Percentiles rank a stretch among this genome's conserved stretches.
Evolutionary conservation across 805 yeast genomes (phyloP).

Genomic region (Candida sphagnicola): DNA sequence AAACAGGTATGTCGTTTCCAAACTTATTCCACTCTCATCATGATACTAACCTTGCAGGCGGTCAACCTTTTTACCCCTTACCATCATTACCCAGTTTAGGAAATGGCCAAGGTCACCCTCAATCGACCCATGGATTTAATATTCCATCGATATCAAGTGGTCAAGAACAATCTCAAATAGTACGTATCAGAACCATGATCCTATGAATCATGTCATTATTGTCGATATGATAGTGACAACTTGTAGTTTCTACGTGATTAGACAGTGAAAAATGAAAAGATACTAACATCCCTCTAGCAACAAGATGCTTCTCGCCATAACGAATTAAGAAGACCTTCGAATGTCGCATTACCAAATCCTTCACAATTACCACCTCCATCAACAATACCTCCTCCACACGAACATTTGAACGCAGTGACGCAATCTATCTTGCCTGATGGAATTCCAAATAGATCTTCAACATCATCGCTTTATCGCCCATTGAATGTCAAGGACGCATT

Average conservation of each 20-base stretch:
- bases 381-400: conserved; percentile 17
- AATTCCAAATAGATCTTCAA: conserved; percentile 38
- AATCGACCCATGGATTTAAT: conserved; percentile 43
- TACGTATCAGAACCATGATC: no score
- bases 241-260: no score
- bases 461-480: conserved; percentile 59
- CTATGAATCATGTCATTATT: neutral
- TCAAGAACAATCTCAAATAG: conserved; percentile 16
- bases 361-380: conserved; percentile 26
- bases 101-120: conserved; percentile 32
- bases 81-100: conserved; percentile 52
- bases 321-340: conserved; percentile 24
- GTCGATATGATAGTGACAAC: neutral
- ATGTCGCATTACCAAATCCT: conserved; percentile 13
- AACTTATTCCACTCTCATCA: neutral
- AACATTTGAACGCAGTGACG: conserved; percentile 10
- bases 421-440: conserved; percentile 19
- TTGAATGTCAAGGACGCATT: conserved; percentile 94
- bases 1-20: conserved; percentile 38
- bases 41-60: conserved; percentile 31
- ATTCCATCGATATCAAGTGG: conserved; percentile 43
- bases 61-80: conserved; percentile 45
- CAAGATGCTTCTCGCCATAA: conserved; percentile 5
- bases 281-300: conserved; percentile 7
- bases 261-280: no score